Conservation (phyloP, 179 eudicot genomes). For the Spinacia oleracea region DNA sequence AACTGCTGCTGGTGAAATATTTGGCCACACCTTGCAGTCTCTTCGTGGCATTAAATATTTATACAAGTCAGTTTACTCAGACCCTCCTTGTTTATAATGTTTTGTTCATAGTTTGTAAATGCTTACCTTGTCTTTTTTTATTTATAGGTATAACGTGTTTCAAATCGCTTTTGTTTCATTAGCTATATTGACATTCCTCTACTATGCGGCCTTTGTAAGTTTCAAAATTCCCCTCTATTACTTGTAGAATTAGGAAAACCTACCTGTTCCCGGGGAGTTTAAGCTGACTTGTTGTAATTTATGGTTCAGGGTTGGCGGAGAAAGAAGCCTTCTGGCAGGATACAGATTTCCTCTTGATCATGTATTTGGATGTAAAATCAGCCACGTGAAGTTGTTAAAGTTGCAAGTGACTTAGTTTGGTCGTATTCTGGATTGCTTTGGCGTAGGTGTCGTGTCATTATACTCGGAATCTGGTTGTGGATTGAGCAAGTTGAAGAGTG, state of each 20-base stretch:
- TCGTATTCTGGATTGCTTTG: conserved; percentile 13
- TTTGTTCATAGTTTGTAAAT: conserved; percentile 7
- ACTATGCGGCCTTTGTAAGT: conserved; percentile 90
- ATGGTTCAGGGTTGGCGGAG: conserved; percentile 88
- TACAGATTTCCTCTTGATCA: conserved; percentile 72
- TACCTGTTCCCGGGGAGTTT: background rate
- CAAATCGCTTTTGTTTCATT: conserved; percentile 80
- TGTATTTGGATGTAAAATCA: conserved; percentile 8
- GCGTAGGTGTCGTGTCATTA: background rate
- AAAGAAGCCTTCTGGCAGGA: conserved; percentile 84
- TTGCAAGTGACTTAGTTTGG: conserved; percentile 20
- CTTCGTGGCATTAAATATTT: conserved; percentile 96
- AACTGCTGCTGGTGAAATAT: conserved; percentile 96
- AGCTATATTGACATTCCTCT: conserved; percentile 77
- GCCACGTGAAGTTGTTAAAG: conserved; percentile 14
- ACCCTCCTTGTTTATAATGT: conserved; percentile 4
- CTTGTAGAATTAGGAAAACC: background rate
- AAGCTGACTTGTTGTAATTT: conserved; percentile 7
- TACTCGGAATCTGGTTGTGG: conserved; percentile 13
- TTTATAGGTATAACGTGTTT: conserved; percentile 87
- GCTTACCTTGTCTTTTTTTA: conserved; percentile 14
- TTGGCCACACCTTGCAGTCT: conserved; percentile 95
- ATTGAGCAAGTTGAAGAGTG: conserved; percentile 27
- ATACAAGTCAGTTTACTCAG: conserved; percentile 68
- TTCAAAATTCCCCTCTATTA: background rate